These are phyloP conservation scores for Grammothele lineata DNA, from an alignment of 768 basidiomycete genomes.

Conservation along the genomic window DNA sequence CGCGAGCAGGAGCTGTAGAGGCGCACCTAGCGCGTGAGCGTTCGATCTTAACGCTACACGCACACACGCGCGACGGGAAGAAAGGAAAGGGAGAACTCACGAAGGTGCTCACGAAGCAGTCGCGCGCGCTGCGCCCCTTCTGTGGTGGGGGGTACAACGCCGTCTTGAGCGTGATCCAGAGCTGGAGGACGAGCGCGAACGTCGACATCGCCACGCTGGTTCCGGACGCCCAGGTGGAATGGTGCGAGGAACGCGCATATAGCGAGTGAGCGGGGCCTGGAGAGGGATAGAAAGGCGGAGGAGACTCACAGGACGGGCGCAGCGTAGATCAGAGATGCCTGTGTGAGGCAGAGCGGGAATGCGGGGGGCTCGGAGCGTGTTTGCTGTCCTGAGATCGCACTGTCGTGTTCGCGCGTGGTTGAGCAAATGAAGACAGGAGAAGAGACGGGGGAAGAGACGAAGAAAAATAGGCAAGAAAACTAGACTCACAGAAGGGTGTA, in stretches of 20 bases:
- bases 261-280: too few relatives aligned
- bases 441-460: not conserved
- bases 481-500: constrained; percentile 14
- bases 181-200: constrained; percentile 14
- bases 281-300: too few relatives aligned
- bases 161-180: constrained; percentile 10
- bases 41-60: not conserved
- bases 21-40: not conserved
- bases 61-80: not conserved
- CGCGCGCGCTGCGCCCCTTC: not conserved
- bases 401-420: not conserved
- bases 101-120: constrained; percentile 1
- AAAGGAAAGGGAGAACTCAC: not conserved
- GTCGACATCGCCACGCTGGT: constrained; percentile 14
- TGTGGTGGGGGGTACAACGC: constrained; percentile 8
- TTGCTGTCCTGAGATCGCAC: constrained; percentile 14
- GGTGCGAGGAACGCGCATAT: too few relatives aligned
- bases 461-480: not conserved
- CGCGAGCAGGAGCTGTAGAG: constrained; percentile 6
- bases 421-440: not conserved
- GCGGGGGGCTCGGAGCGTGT: constrained; percentile 5
- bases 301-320: constrained; percentile 16
- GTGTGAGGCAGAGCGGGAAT: constrained; percentile 13
- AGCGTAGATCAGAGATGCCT: constrained; percentile 13
- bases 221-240: too few relatives aligned